A percentile compares a stretch with the other conserved stretches of the same genome.
Evolutionary conservation across 208 protist species (phyloP).

Genomic region (Trypanosoma congolense): DNA sequence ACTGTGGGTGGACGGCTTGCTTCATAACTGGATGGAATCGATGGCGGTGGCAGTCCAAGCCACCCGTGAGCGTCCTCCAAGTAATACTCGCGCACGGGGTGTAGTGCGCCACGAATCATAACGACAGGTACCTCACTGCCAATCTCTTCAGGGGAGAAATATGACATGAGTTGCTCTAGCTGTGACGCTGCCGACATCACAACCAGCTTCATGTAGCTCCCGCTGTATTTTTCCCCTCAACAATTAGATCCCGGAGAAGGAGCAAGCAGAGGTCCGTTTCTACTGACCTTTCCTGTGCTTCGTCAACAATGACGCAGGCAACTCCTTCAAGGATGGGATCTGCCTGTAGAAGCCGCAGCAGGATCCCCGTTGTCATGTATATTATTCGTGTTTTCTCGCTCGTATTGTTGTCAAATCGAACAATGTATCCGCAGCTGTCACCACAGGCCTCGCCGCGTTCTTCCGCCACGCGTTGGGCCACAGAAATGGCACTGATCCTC

Average conservation of each 20-base stretch:
- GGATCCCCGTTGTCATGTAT: constrained; percentile 98
- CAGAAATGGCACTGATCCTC: constrained; percentile 87
- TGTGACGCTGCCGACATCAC: constrained; percentile 95
- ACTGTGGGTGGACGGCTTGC: constrained; percentile 9
- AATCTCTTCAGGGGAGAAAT: constrained; percentile 46
- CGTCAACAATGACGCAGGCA: constrained; percentile 81
- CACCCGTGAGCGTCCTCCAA: constrained; percentile 77
- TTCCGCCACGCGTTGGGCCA: constrained; percentile 83
- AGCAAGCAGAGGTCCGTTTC: constrained; percentile 83
- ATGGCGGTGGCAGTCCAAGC: constrained; percentile 25
- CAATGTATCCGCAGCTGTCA: constrained; percentile 84
- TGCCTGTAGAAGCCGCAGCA: constrained; percentile 94
- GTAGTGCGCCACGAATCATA: constrained; percentile 82
- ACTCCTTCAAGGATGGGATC: constrained; percentile 86
- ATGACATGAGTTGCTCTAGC: constrained; percentile 65
- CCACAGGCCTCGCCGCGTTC: constrained; percentile 83
- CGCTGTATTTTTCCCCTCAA: constrained; percentile 42
- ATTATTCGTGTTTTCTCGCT: constrained; percentile 91
- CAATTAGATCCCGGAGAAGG: constrained; percentile 63
- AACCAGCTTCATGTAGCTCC: constrained; percentile 91
- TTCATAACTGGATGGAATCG: constrained; percentile 34
- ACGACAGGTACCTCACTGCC: constrained; percentile 42
- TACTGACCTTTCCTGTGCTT: constrained; percentile 84
- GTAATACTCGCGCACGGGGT: constrained; percentile 79
- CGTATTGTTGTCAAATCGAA: constrained; percentile 83